A percentile compares a stretch with the other conserved stretches of the same genome.
Conservation (phyloP, 2,329 filamentous ascomycete genomes). For the Fusarium marasasianum region DNA sequence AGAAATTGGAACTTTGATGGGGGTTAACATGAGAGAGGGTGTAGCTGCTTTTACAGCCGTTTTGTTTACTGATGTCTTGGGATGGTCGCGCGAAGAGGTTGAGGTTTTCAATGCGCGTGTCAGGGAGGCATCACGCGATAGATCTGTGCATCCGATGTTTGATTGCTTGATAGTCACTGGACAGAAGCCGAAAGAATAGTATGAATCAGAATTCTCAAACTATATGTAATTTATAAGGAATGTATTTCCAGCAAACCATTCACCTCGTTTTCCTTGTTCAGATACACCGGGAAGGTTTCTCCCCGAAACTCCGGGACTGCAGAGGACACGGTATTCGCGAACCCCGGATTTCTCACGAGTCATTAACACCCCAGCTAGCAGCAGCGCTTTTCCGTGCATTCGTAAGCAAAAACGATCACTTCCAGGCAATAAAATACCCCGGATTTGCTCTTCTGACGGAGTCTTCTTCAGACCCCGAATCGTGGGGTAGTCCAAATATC, state of each 20-base stretch:
- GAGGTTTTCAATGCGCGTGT: constrained; percentile 48
- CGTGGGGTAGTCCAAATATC: neutral
- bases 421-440: fast-evolving
- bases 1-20: constrained; percentile 49
- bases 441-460: neutral
- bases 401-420: fast-evolving
- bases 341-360: neutral
- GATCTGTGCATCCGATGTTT: constrained; percentile 44
- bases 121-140: constrained; percentile 37
- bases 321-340: neutral
- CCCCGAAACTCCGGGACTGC: neutral
- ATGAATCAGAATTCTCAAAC: fast-evolving
- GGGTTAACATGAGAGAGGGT: constrained; percentile 49
- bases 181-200: constrained; percentile 35
- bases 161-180: constrained; percentile 46
- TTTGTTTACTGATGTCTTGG: constrained; percentile 50
- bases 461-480: neutral
- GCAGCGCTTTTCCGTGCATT: fast-evolving
- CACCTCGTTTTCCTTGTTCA: neutral
- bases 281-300: neutral
- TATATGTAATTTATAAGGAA: fast-evolving
- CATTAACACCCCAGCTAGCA: neutral
- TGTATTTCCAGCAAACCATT: fast-evolving
- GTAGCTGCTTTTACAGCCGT: constrained; percentile 52
- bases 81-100: constrained; percentile 54